A percentile compares a stretch with the other conserved stretches of the same genome.
phyloP scores from a whole-genome alignment of 2,329 filamentous ascomycete genomes.

The Intubia oerlemansii region DNA sequence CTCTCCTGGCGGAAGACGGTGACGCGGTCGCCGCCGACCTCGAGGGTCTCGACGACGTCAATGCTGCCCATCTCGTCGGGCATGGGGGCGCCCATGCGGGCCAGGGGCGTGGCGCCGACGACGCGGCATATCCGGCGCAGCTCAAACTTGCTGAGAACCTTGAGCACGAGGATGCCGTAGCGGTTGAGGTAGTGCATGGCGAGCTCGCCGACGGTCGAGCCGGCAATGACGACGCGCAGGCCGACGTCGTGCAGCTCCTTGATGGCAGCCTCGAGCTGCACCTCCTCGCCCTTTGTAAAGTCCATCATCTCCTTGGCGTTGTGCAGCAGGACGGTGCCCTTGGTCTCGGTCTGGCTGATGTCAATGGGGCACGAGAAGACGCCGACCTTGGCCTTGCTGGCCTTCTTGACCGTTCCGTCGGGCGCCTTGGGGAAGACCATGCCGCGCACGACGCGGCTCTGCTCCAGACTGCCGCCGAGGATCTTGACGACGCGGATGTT shows the following conservation, averaged over 20 bases:
- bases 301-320: slow-evolving; percentile 98
- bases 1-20: slow-evolving; percentile 97
- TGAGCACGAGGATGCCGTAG: slow-evolving; percentile 87
- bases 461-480: slow-evolving; percentile 88
- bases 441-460: slow-evolving; percentile 85
- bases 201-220: slow-evolving; percentile 84
- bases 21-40: slow-evolving; percentile 94
- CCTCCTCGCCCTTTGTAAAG: slow-evolving; percentile 93
- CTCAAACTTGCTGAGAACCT: slow-evolving; percentile 96
- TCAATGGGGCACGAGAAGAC: slow-evolving; percentile 96
- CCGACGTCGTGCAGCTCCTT: slow-evolving; percentile 94
- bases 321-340: slow-evolving; percentile 89
- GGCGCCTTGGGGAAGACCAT: slow-evolving; percentile 98
- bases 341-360: slow-evolving; percentile 90
- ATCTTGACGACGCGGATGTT: slow-evolving; percentile 99
- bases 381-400: slow-evolving; percentile 78
- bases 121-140: slow-evolving; percentile 86
- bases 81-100: slow-evolving; percentile 90
- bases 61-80: slow-evolving; percentile 97
- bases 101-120: slow-evolving; percentile 88
- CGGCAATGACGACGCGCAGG: slow-evolving; percentile 75
- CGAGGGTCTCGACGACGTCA: slow-evolving; percentile 87
- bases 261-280: slow-evolving; percentile 71
- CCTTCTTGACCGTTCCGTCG: slow-evolving; percentile 83
- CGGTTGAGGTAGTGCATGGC: slow-evolving; percentile 97